Conservation (phyloP, 371 early-diverging fungal species). For the Funneliformis caledonium region DNA sequence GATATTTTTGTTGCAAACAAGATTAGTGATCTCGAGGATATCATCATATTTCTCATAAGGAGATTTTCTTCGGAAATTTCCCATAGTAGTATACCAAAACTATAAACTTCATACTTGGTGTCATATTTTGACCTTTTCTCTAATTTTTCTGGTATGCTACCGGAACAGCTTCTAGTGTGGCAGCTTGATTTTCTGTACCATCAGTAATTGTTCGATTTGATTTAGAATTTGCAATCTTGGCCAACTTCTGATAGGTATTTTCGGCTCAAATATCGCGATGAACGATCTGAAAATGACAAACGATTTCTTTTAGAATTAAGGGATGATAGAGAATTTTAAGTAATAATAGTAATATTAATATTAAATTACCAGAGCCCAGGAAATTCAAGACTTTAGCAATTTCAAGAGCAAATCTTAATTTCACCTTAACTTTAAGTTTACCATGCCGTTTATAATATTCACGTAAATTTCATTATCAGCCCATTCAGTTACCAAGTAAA, state of each 20-base stretch:
- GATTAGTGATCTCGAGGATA: conserved; percentile 4
- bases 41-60: background rate
- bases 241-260: background rate
- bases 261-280: conserved; percentile 17
- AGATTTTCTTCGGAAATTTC: conserved; percentile 14
- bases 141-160: conserved; percentile 19
- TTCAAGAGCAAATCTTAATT: conserved; percentile 26
- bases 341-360: too few relatives aligned
- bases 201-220: background rate
- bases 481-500: conserved; percentile 23
- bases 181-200: background rate
- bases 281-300: background rate
- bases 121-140: background rate
- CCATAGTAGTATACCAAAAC: conserved; percentile 35
- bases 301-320: too few relatives aligned
- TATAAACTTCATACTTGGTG: conserved; percentile 1
- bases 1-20: background rate
- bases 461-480: background rate
- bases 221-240: conserved; percentile 27
- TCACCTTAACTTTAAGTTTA: background rate
- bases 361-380: background rate
- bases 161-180: background rate
- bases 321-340: too few relatives aligned
- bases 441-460: conserved; percentile 1
- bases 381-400: background rate